Base-by-base conservation (phyloP, 2,329 filamentous ascomycete species). In the Rasamsonia emersonii region DNA sequence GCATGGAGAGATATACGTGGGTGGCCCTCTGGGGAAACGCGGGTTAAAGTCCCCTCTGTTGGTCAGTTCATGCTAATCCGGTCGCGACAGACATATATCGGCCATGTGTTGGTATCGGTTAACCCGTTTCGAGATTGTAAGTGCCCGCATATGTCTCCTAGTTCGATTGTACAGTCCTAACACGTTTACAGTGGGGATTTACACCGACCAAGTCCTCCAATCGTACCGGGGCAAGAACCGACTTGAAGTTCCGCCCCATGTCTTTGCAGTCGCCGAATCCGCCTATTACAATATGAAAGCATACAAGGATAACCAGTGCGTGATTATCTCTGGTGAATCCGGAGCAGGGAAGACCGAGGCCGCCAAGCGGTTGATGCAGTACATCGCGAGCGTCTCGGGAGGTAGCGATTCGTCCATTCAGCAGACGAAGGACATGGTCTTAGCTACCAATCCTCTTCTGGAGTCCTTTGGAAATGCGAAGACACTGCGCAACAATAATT, bases 201-300 rank as follows among this genome's bases (percentile, higher is more conserved):
- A 98, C 65, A 96, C 89, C 59, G 89, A 96, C 46, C 68, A 81
- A 52, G 86, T 96, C 37, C 76, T 98, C 53, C 79, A 93, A 29
- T 89, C 84, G 53, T 98, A 98, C 69, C 82, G 79, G 64, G 89
- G 89, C 47, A 95, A 96, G 72, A 98, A 98, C 66, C 79, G 91
- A 44, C 74, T 98, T 44, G 91, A 98, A 64, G 71, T 77, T 67
- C 83, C 86, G 17, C 91, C 91, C 6, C 91, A 98, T 62, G 91
- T 98, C 47, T 98, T 95, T 59, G 89, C 86, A 39, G 91, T 98
- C 52, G 91, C 91, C 54, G 91, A 98, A 64, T 82, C 89, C 5
- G 64, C 88, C 34, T 98, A 98, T 69, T 96, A 96, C 68, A 96
- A 98, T 68, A 96, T 98, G 91, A 96, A 96, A 61, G 89, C 88